Evolutionary conservation across 495 filamentous ascomycete species (phyloP).

Genomic region (Talaromyces liani): DNA sequence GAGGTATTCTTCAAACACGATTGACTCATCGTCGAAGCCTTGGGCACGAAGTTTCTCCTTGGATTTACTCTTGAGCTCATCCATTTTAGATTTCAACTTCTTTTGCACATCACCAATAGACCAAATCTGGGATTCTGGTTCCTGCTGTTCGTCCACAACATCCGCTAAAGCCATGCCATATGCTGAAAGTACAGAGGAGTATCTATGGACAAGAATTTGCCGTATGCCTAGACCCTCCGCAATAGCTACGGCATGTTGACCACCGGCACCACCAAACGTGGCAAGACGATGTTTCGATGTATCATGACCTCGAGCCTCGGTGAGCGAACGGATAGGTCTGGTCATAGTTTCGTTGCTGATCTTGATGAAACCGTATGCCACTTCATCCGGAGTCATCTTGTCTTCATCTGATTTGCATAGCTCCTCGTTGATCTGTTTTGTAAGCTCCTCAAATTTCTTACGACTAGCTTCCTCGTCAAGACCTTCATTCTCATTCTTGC

Average conservation of each 20-base stretch:
- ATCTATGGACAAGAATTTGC: conserved; percentile 83
- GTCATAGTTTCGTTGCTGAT: conserved; percentile 97
- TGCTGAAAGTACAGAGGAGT: conserved; percentile 90
- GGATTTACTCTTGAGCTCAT: conserved; percentile 57
- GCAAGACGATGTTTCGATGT: conserved; percentile 84
- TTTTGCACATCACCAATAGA: conserved; percentile 16
- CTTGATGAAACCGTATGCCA: conserved; percentile 80
- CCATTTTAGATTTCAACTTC: conserved; percentile 32
- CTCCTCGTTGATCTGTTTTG: conserved; percentile 65
- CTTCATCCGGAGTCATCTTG: conserved; percentile 72
- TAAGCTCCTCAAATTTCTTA: conserved; percentile 59
- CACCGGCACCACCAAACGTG: conserved; percentile 91
- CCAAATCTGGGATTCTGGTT: conserved; percentile 60
- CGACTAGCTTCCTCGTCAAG: conserved; percentile 64
- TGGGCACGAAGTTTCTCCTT: conserved; percentile 57
- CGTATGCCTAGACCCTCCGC: conserved; percentile 80
- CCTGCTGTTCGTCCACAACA: conserved; percentile 87
- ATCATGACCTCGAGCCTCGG: conserved; percentile 89
- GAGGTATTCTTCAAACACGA: conserved; percentile 79
- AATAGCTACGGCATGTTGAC: conserved; percentile 95
- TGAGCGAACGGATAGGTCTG: conserved; percentile 82
- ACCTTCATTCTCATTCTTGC: conserved; percentile 72
- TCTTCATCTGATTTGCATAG: conserved; percentile 30
- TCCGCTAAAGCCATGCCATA: conserved; percentile 97
- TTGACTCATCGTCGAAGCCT: conserved; percentile 63